Base-by-base conservation (phyloP, 2,329 filamentous ascomycete genomes). In the Aspergillus caelatus region DNA sequence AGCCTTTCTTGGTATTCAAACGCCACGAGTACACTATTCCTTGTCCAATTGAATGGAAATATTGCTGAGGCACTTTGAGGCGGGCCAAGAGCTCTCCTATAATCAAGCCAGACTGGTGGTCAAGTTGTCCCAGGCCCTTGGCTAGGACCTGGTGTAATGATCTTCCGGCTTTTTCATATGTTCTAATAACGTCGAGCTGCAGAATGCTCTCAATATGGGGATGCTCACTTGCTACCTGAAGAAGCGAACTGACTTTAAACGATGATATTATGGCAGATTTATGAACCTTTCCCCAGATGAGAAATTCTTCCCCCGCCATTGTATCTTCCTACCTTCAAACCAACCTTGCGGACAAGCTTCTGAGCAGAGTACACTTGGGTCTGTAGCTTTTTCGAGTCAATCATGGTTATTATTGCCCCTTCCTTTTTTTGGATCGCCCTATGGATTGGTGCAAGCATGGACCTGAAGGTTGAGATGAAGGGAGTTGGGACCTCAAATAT, bases 231-330 rank as follows among this genome's bases (percentile, higher is more conserved):
- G 67, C 63, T 23, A 76, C 70, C 2, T 58, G 9, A 9, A 72
- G 36, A 1, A 80, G 46, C 0, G 60, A 57, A 0, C 62, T 64
- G 0, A 75, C 68, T 2, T 71, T 66, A 16, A 79, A 72, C 0
- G 71, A 69, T 12, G 66, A 67, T 9, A 75, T 56, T 10, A 80
- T 77, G 2, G 76, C 73, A 3, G 65, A 23, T 0, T 62, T 28
- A 0, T 70, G 65, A 0, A 79, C 66, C 1, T 61, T 57, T 0
- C 75, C 72, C 78, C 78, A 80, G 1, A 79, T 62, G 0, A 77
- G 61, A 45, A 70, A 79, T 23, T 80, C 78, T 0, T 0, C 71
- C 73, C 0, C 54, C 43, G 0, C 74, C 75, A 10, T 45, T 48
- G n/a, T 76, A 78, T 0, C 64, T 68, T 10, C 62, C 58, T 57